phyloP scores from a whole-genome alignment of 2,329 filamentous ascomycete species.

The Trematosphaeria pertusa region DNA sequence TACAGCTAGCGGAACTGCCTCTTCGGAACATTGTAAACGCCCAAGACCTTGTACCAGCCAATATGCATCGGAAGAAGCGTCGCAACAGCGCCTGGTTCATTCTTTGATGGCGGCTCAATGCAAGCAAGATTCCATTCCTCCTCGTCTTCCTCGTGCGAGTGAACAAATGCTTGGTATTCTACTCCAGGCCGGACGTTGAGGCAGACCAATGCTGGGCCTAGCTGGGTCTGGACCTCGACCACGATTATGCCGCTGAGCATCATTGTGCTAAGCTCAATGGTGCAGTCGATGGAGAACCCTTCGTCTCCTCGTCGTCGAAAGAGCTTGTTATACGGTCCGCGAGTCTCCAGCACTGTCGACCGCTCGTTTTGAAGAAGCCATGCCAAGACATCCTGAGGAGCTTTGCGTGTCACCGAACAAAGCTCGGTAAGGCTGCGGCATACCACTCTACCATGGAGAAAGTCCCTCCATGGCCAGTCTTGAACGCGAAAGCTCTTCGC shows the following conservation, averaged over 20 bases:
- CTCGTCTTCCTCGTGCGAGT: no score
- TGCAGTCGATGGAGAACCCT: constrained; percentile 5
- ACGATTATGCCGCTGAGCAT: constrained; percentile 3
- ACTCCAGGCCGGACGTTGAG: no score
- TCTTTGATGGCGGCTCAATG: no score
- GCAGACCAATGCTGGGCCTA: constrained; percentile 3
- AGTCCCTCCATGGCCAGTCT: constrained; percentile 7
- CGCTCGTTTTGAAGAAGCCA: constrained; percentile 1
- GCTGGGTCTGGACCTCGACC: not conserved
- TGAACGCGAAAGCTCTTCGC: constrained; percentile 5
- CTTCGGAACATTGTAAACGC: no score
- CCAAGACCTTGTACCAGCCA: no score
- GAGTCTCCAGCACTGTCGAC: constrained; percentile 1
- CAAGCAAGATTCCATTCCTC: no score
- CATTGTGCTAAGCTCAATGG: constrained; percentile 1
- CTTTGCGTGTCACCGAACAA: constrained; percentile 1
- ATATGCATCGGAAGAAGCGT: no score
- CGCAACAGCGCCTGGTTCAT: no score
- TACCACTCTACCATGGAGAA: constrained; percentile 2
- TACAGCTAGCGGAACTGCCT: no score
- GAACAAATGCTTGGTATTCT: no score
- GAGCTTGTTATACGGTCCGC: constrained; percentile 2
- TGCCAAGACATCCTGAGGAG: constrained; percentile 1
- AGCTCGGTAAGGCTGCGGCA: constrained; percentile 5
- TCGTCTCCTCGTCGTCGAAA: constrained; percentile 1